Percentiles rank a stretch among this genome's conserved stretches.
phyloP scores from a whole-genome alignment of 192 early-diverging fungal species.

The Backusella circina region DNA sequence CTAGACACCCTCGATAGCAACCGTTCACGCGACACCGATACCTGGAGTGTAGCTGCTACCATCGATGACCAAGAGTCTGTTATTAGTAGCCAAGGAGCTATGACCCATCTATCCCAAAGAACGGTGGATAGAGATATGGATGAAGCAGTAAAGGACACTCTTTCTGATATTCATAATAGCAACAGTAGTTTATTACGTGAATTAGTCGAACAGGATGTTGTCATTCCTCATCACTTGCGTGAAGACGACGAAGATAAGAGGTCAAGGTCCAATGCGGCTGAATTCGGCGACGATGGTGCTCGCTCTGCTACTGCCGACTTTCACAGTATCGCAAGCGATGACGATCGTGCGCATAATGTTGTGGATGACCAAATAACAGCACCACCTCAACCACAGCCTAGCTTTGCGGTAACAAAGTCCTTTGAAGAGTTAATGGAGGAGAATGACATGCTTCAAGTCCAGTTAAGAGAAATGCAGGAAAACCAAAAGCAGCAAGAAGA shows the following conservation, averaged over 20 bases:
- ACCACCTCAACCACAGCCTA: conserved; percentile 38
- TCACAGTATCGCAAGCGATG: conserved; percentile 16
- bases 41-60: conserved; percentile 40
- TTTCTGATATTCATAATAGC: not conserved
- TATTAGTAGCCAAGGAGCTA: conserved; percentile 30
- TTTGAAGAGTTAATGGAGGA: conserved; percentile 36
- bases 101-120: not conserved
- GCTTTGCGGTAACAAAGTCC: conserved; percentile 32
- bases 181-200: conserved; percentile 8
- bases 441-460: conserved; percentile 30
- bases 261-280: conserved; percentile 34
- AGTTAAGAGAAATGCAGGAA: conserved; percentile 23
- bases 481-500: conserved; percentile 35
- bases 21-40: conserved; percentile 32
- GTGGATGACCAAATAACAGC: conserved; percentile 34
- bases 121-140: conserved; percentile 23
- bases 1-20: conserved; percentile 27
- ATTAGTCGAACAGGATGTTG: not conserved
- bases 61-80: conserved; percentile 40
- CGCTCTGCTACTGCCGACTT: conserved; percentile 30
- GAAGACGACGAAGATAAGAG: conserved; percentile 24
- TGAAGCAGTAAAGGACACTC: conserved; percentile 12
- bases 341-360: conserved; percentile 8
- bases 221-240: not conserved
- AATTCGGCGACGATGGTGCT: conserved; percentile 34